Conservation (phyloP, 2,329 filamentous ascomycete species). For the Akanthomyces dipterigenus region DNA sequence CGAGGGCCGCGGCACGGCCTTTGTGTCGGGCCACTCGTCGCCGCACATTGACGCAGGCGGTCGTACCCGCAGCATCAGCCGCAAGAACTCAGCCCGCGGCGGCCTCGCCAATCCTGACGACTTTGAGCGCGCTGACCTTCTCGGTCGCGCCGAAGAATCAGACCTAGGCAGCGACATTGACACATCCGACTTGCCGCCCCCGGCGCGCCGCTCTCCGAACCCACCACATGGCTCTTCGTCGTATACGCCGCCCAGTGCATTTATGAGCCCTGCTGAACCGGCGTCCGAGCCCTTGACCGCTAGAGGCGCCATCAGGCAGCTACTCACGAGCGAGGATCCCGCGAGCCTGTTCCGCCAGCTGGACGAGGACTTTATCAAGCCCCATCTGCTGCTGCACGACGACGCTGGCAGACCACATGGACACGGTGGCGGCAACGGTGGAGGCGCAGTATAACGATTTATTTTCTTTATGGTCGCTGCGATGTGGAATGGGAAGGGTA, state of each 20-base stretch:
- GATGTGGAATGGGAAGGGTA: neutral
- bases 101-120: constrained; percentile 33
- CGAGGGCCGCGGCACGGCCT: constrained; percentile 31
- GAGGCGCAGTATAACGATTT: constrained; percentile 12
- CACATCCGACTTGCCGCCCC: constrained; percentile 58
- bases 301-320: constrained; percentile 67
- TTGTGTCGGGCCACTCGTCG: constrained; percentile 48
- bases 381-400: constrained; percentile 73
- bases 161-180: constrained; percentile 60
- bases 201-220: constrained; percentile 41
- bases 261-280: constrained; percentile 23
- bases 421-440: constrained; percentile 22
- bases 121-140: constrained; percentile 49
- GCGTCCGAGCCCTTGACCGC: constrained; percentile 53
- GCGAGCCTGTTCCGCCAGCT: constrained; percentile 84
- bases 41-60: constrained; percentile 32
- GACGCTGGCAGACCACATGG: constrained; percentile 16
- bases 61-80: constrained; percentile 42
- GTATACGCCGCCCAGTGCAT: constrained; percentile 22
- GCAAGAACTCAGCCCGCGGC: constrained; percentile 38
- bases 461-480: neutral
- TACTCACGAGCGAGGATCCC: constrained; percentile 82
- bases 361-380: constrained; percentile 95
- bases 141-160: constrained; percentile 47
- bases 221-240: constrained; percentile 16